Conservation (phyloP, 163 green algal species). For the Botryococcus braunii region DNA sequence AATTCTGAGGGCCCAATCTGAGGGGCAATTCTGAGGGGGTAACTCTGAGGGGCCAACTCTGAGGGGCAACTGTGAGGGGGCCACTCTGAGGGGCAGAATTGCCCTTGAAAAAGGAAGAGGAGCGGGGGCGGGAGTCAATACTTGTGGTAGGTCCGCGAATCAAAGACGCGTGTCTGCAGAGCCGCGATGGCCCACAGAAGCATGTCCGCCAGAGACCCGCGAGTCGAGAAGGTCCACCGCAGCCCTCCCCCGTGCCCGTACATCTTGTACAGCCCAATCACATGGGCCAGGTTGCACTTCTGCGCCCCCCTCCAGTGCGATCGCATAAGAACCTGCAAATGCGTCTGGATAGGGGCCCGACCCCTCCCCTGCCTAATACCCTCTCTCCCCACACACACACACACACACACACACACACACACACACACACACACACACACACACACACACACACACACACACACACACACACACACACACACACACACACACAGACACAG, state of each 20-base stretch:
- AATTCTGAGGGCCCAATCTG: background rate
- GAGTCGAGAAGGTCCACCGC: constrained; percentile 18
- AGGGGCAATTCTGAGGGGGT: too few relatives aligned
- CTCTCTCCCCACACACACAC: too few relatives aligned
- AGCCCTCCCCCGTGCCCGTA: background rate
- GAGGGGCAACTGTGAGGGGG: background rate
- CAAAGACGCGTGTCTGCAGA: constrained; percentile 46
- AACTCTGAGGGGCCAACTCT: too few relatives aligned
- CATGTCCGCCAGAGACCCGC: constrained; percentile 48
- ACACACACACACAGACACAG: too few relatives aligned
- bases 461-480: too few relatives aligned
- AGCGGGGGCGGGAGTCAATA: background rate
- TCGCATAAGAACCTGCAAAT: too few relatives aligned
- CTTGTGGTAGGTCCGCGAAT: constrained; percentile 19
- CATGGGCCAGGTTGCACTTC: constrained; percentile 49
- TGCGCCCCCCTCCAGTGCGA: constrained; percentile 1
- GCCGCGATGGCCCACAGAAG: constrained; percentile 59
- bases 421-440: too few relatives aligned
- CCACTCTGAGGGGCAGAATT: background rate
- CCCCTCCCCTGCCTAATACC: too few relatives aligned
- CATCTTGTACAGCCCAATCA: constrained; percentile 65
- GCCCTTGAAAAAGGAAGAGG: too few relatives aligned
- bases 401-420: too few relatives aligned
- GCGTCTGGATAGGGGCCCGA: too few relatives aligned
- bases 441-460: too few relatives aligned